phyloP scores from a whole-genome alignment of 805 yeast species.

The Spathaspora girioi region DNA sequence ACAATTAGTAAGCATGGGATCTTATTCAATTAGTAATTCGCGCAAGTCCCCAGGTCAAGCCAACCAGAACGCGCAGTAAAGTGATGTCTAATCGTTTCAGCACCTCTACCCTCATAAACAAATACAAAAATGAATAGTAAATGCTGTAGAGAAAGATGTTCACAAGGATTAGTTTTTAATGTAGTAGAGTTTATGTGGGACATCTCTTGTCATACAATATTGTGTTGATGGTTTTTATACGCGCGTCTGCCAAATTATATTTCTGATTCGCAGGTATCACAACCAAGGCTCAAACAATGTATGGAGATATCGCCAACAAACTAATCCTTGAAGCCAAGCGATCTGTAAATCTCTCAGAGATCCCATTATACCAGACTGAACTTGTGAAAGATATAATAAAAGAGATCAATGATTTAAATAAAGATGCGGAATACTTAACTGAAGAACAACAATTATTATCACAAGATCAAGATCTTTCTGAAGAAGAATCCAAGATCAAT shows the following conservation, averaged over 20 bases:
- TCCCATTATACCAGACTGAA: constrained; percentile 73
- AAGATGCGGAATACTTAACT: constrained; percentile 49
- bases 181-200: too few relatives aligned
- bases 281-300: constrained; percentile 46
- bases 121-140: too few relatives aligned
- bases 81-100: too few relatives aligned
- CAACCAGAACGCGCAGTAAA: too few relatives aligned
- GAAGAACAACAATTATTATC: constrained; percentile 20
- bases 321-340: constrained; percentile 84
- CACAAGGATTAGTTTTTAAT: too few relatives aligned
- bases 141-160: too few relatives aligned
- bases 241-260: not conserved
- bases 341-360: constrained; percentile 55
- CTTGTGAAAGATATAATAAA: constrained; percentile 63
- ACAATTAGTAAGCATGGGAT: not conserved
- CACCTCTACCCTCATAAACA: too few relatives aligned
- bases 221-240: not conserved
- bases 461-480: constrained; percentile 16
- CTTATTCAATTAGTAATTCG: too few relatives aligned
- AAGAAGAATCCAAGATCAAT: constrained; percentile 42
- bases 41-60: not conserved
- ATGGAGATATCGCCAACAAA: constrained; percentile 83
- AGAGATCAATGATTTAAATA: constrained; percentile 65
- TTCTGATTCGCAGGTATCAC: not conserved
- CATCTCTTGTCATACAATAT: not conserved